Percentiles rank a stretch among this genome's conserved stretches.
Conservation (phyloP, 371 early-diverging fungal species). For the Fennellomyces sp. region DNA sequence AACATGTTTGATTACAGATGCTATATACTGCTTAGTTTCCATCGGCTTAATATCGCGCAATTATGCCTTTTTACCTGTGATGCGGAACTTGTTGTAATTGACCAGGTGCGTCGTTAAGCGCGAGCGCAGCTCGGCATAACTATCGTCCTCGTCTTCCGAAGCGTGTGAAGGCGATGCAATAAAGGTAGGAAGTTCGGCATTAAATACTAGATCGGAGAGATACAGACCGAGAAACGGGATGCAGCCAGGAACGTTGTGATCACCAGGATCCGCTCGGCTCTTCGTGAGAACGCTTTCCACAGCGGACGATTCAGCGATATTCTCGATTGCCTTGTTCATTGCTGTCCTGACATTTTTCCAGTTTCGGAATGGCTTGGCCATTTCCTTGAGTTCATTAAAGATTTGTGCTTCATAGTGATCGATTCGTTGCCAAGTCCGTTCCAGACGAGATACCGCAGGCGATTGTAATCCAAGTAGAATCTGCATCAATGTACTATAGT, state of each 20-base stretch:
- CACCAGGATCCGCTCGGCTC: conserved; percentile 18
- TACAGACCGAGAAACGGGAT: conserved; percentile 68
- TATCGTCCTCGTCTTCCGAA: conserved; percentile 12
- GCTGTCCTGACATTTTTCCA: conserved; percentile 61
- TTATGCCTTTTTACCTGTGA: conserved; percentile 32
- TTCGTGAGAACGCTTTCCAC: conserved; percentile 43
- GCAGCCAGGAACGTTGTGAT: conserved; percentile 33
- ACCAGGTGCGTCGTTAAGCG: conserved; percentile 45
- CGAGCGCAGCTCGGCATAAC: conserved; percentile 28
- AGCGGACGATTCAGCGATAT: conserved; percentile 44
- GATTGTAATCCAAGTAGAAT: conserved; percentile 61
- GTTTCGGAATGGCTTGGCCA: conserved; percentile 60
- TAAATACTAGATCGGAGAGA: conserved; percentile 67
- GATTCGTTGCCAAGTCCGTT: conserved; percentile 57
- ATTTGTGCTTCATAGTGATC: conserved; percentile 48
- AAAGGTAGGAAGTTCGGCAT: conserved; percentile 64
- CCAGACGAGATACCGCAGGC: conserved; percentile 51
- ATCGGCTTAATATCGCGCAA: no score
- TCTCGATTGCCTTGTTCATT: conserved; percentile 53
- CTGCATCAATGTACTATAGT: conserved; percentile 63
- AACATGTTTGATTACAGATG: conserved; percentile 66
- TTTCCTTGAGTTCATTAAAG: conserved; percentile 54
- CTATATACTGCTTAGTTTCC: conserved; percentile 14
- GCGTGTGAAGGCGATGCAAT: conserved; percentile 25
- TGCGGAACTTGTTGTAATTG: conserved; percentile 69